Evolutionary conservation across 768 basidiomycete genomes (phyloP), one percentile per base, ranked within the genome.

Genomic region (Collybia mongolica): DNA sequence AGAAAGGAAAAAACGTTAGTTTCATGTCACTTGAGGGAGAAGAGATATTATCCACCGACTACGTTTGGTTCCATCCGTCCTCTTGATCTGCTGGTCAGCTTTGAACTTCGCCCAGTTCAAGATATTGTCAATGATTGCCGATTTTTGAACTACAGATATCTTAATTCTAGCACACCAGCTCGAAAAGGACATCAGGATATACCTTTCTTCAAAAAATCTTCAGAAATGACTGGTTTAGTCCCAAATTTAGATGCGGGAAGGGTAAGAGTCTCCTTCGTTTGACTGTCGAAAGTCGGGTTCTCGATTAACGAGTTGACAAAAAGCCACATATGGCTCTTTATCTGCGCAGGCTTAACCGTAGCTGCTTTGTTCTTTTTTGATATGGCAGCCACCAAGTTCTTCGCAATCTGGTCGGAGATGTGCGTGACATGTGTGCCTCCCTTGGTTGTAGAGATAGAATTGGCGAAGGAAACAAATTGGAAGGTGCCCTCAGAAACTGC

Each of bases 231-330:
- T 2, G 93, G 91, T 66, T 88, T 96, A 39, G 88, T 88, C 8
- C 94, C 92, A 62, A 98, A 99, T 68, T 96, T 96, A 24, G 83
- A 85, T 17, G 87, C 72, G 2, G 86, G 84, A 39, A 98, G 71
- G 1, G 95, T 98, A 57, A 99, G 72, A 3, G 86, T 89, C 67
- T 99, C 97, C 73, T 99, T 99, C 32, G 97, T 98, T 69, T 99
- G 97, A 77, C 92, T 94, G 77, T 99, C 96, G 69, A 99, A 99
- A 1, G 93, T 92, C 7, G 97, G 96, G 63, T 99, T 99, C 72
- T 96, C 95, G 57, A 99, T 87, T 53, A 97, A 75, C 12, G 92
- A 84, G 61, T 98, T 98, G 63, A 99, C 86, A 61, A 98, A 99
- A 47, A 99, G 80, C 93, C 92, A 95, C 85, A 99, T 93, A 64